Percentiles rank a stretch among this genome's conserved stretches.
These are phyloP conservation scores for Wickerhamomyces sp. DNA, from an alignment of 1,139 yeast genomes.

Conservation along the genomic window DNA sequence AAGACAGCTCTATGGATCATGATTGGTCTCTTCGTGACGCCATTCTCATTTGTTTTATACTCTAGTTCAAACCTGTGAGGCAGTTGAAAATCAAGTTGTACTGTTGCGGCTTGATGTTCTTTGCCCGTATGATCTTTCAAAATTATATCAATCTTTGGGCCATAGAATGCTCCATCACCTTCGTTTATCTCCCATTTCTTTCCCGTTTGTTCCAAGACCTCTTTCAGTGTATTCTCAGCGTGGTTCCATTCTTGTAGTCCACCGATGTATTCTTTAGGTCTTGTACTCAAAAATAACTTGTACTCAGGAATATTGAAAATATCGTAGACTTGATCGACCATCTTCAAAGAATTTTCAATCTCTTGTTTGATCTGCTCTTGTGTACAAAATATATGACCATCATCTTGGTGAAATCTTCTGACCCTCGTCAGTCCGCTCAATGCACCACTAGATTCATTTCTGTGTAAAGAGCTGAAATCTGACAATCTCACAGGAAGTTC, in stretches of 20 bases:
- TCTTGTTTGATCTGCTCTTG: constrained; percentile 76
- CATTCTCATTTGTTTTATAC: constrained; percentile 49
- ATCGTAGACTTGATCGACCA: constrained; percentile 73
- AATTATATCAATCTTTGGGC: constrained; percentile 89
- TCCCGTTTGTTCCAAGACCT: constrained; percentile 58
- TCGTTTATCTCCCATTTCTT: constrained; percentile 69
- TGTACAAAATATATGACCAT: constrained; percentile 94
- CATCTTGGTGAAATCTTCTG: constrained; percentile 96
- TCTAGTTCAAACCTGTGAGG: constrained; percentile 79
- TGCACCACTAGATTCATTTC: constrained; percentile 96
- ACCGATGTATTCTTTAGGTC: constrained; percentile 85
- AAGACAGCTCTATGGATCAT: constrained; percentile 94
- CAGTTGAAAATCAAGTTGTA: constrained; percentile 91
- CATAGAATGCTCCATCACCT: constrained; percentile 98
- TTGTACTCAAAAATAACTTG: constrained; percentile 74
- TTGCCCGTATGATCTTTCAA: constrained; percentile 80
- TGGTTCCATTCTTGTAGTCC: constrained; percentile 75
- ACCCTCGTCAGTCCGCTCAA: constrained; percentile 92
- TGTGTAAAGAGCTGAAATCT: constrained; percentile 89
- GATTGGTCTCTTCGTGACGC: constrained; percentile 61
- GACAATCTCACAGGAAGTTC: constrained; percentile 88
- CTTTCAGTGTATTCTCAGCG: constrained; percentile 71
- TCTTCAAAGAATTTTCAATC: constrained; percentile 65
- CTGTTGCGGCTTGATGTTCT: constrained; percentile 91
- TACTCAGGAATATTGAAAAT: constrained; percentile 68